Conservation (phyloP, 192 early-diverging fungal species). For the Coemansia sp. region DNA sequence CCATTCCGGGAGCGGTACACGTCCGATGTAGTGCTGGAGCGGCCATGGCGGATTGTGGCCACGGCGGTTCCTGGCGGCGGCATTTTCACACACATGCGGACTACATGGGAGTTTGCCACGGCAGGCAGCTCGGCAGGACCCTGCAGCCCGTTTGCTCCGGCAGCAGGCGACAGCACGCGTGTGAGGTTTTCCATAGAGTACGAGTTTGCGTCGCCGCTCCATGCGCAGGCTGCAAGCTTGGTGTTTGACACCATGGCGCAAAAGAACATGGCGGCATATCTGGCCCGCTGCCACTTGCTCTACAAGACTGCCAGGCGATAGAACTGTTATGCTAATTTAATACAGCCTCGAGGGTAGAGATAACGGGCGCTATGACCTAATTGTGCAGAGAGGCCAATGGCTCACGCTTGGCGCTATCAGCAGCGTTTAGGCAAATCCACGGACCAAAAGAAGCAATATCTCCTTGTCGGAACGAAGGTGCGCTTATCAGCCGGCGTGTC, state of each 20-base stretch:
- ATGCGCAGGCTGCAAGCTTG: constrained; percentile 73
- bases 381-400: neutral
- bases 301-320: constrained; percentile 5
- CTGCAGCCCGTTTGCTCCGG: constrained; percentile 7
- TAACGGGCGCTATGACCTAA: neutral
- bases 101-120: constrained; percentile 37
- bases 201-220: constrained; percentile 76
- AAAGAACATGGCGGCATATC: constrained; percentile 34
- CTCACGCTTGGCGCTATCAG: neutral
- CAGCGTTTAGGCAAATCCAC: neutral
- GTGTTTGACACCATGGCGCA: constrained; percentile 78
- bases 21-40: constrained; percentile 68
- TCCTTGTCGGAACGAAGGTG: neutral
- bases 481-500: neutral
- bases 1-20: constrained; percentile 75
- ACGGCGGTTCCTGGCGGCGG: constrained; percentile 36
- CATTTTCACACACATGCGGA: constrained; percentile 39
- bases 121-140: neutral
- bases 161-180: constrained; percentile 5
- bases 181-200: constrained; percentile 78
- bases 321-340: too few species aligned
- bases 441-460: constrained; percentile 4
- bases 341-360: too few species aligned
- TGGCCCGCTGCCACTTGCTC: constrained; percentile 28
- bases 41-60: constrained; percentile 61